A percentile compares a stretch with the other conserved stretches of the same genome.
These are phyloP conservation scores for Cubamyces lactineus DNA, from an alignment of 768 basidiomycete species.

Conservation along the genomic window DNA sequence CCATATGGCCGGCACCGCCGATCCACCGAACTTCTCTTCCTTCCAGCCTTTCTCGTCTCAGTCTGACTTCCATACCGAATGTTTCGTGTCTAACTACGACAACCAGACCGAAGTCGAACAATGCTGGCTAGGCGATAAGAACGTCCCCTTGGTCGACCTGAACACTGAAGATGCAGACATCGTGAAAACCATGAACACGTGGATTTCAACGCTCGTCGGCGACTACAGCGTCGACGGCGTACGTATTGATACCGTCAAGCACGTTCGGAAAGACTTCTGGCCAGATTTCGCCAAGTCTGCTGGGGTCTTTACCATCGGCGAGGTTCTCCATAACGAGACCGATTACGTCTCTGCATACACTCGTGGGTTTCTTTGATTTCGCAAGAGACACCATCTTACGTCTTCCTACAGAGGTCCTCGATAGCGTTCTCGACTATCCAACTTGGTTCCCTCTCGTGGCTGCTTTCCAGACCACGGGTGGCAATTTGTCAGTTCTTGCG, in stretches of 20 bases:
- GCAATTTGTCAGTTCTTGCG: conserved; percentile 39
- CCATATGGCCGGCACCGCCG: conserved; percentile 50
- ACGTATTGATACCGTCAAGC: conserved; percentile 63
- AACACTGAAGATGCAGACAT: conserved; percentile 55
- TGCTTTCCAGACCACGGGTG: conserved; percentile 42
- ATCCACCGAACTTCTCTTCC: conserved; percentile 28
- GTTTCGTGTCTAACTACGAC: conserved; percentile 46
- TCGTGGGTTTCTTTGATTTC: conserved; percentile 32
- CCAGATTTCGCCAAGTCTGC: conserved; percentile 50
- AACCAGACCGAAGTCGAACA: conserved; percentile 55
- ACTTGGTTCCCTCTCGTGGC: conserved; percentile 47
- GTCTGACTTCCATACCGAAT: conserved; percentile 44
- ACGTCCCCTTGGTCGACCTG: conserved; percentile 58
- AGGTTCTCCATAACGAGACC: conserved; percentile 50
- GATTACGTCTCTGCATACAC: conserved; percentile 46
- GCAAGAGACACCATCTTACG: not conserved
- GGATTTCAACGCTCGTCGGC: conserved; percentile 50
- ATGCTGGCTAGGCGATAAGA: conserved; percentile 62
- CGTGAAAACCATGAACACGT: conserved; percentile 46
- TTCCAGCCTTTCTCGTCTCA: conserved; percentile 40
- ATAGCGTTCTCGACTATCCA: conserved; percentile 54
- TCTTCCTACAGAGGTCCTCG: conserved; percentile 40
- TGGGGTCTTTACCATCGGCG: conserved; percentile 58
- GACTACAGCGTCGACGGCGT: conserved; percentile 57
- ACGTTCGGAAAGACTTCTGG: conserved; percentile 59